Base-by-base conservation (phyloP, 257 asterid species). In the Salvia splendens region DNA sequence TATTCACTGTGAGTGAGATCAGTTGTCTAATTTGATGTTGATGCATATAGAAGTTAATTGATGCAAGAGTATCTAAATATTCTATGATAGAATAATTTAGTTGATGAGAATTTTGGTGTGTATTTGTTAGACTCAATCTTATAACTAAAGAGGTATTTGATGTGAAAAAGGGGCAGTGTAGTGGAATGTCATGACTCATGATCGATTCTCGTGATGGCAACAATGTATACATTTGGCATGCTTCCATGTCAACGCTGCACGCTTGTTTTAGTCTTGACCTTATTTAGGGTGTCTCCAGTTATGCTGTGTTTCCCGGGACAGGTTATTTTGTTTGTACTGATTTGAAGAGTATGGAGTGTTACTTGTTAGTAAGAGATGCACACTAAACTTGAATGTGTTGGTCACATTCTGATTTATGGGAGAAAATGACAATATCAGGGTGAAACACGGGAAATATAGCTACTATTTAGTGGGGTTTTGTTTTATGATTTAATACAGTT, bases 321-420 rank as follows among this genome's bases (percentile, higher is more conserved):
- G 52, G 6, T 14, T 5, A 5, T n/a, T 5, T 47, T 47, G 52
- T 38, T 38, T 5, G 28, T 24, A 24, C 1, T 24, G 30, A 24
- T 0, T 24, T 24, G 38, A 33, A 4, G 38, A 33, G 38, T 1
- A 33, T 3, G 14, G 32, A 49, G 55, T 4, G 16, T 6, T 28
- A 15, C 30, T 28, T 16, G 20, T 15, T 14, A 15, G 55, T 12
- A 33, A 12, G 32, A 32, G 35, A 32, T 56, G 62, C 28, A 56
- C 46, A 58, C 48, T 14, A 15, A 58, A 58, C 64, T 15, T 36
- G 14, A 36, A 33, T 33, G 30, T 58, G 46, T 57, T 57, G 63
- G 63, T 57, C 32, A 57, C 5, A n/a, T 33, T 33, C 33, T n/a
- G 30, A 24, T 24, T 24, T 24, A 1, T 24, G 24, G 63, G 28